Conservation (phyloP, 805 yeast species). For the Wickerhamiella shivajii region DNA sequence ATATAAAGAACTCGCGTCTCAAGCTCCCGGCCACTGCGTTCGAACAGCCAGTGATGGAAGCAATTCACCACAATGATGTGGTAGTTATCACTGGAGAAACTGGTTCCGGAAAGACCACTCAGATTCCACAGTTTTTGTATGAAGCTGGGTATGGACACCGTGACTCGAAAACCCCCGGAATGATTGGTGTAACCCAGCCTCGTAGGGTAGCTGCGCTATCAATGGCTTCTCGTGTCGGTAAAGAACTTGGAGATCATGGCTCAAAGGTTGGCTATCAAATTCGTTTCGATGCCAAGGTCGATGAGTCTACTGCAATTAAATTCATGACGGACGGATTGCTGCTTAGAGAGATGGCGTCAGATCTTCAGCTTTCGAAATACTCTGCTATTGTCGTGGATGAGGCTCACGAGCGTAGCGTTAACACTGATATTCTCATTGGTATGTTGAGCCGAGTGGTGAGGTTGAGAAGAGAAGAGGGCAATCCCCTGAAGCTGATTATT, state of each 20-base stretch:
- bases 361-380: slow-evolving; percentile 64
- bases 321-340: slow-evolving; percentile 96
- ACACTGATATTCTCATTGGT: slow-evolving; percentile 92
- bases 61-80: slow-evolving; percentile 81
- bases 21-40: slow-evolving; percentile 78
- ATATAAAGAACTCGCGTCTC: slow-evolving; percentile 52
- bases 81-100: slow-evolving; percentile 93
- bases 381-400: slow-evolving; percentile 87
- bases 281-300: slow-evolving; percentile 67
- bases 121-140: slow-evolving; percentile 87
- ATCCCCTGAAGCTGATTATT: slow-evolving; percentile 66
- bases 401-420: slow-evolving; percentile 93
- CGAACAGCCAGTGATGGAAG: slow-evolving; percentile 91
- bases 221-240: slow-evolving; percentile 70
- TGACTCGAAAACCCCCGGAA: slow-evolving; percentile 58
- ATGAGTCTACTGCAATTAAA: slow-evolving; percentile 49
- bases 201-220: slow-evolving; percentile 78
- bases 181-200: slow-evolving; percentile 94
- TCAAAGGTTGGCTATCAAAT: slow-evolving; percentile 72
- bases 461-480: slow-evolving; percentile 41
- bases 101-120: slow-evolving; percentile 97
- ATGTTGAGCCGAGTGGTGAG: slow-evolving; percentile 77
- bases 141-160: slow-evolving; percentile 79
- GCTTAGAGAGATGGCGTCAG: slow-evolving; percentile 82
- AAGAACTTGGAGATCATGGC: slow-evolving; percentile 61